Conservation (phyloP, 305 asterid species). For the Salvia sclarea region DNA sequence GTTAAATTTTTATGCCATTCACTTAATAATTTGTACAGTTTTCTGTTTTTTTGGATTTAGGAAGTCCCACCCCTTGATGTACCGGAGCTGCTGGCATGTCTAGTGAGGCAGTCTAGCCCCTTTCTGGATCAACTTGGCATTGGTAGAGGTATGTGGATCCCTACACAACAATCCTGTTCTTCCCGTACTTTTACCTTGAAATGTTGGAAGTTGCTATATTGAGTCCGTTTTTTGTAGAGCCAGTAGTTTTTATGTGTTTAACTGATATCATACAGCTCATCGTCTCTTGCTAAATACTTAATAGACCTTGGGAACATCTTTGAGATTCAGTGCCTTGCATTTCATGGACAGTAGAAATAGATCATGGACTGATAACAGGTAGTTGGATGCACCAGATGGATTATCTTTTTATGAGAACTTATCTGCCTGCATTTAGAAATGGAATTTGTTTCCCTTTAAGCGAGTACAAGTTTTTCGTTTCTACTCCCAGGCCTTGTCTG, state of each 20-base stretch:
- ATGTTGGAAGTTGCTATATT: constrained; percentile 10
- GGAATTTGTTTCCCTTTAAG: not conserved
- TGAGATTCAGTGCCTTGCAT: constrained; percentile 7
- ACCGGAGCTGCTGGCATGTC: constrained; percentile 82
- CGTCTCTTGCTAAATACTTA: not conserved
- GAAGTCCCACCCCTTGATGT: constrained; percentile 94
- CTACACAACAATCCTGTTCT: constrained; percentile 21
- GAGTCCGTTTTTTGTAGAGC: constrained; percentile 11
- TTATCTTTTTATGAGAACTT: not conserved
- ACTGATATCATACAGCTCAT: not conserved
- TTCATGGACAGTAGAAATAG: not conserved
- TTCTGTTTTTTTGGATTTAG: constrained; percentile 42
- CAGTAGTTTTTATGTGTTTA: constrained; percentile 15
- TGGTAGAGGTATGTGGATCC: constrained; percentile 57
- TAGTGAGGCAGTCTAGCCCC: constrained; percentile 94
- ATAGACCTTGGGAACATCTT: constrained; percentile 5
- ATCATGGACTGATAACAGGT: not conserved
- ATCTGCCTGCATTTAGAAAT: constrained; percentile 17
- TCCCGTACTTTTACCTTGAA: not conserved
- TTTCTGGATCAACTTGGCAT: constrained; percentile 92
- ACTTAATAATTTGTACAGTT: constrained; percentile 23
- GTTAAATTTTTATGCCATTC: not conserved
- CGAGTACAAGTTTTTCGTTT: not conserved
- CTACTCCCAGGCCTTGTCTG: constrained; percentile 4
- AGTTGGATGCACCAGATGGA: not conserved